Evolutionary conservation across 176 grass and related monocot species (phyloP).

Genomic region (Zea mays): DNA sequence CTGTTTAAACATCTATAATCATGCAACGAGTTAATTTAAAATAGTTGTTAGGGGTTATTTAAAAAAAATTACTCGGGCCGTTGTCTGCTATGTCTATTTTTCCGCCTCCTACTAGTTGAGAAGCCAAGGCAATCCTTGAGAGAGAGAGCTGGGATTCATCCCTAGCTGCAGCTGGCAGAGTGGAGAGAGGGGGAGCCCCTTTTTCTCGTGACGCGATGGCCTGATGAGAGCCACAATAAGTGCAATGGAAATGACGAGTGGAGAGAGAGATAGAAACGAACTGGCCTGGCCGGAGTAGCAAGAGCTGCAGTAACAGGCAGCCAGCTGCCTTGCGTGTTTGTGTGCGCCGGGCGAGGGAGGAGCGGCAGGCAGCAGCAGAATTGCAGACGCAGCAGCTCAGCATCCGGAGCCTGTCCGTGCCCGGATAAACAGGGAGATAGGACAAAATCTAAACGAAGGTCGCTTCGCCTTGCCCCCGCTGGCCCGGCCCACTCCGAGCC

Average conservation of each 20-base stretch:
- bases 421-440: not conserved
- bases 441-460: not conserved
- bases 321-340: not conserved
- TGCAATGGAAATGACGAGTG: slow-evolving; percentile 10
- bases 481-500: not conserved
- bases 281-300: no score
- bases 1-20: no score
- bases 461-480: no score
- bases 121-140: no score
- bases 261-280: not conserved
- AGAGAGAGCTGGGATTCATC: no score
- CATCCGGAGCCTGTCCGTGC: not conserved
- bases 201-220: slow-evolving; percentile 36
- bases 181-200: not conserved
- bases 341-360: not conserved
- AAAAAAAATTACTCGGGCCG: no score
- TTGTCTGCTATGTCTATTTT: no score
- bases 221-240: slow-evolving; percentile 24
- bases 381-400: not conserved
- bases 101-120: no score
- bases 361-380: not conserved
- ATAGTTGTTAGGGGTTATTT: no score
- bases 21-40: no score
- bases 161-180: no score
- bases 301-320: not conserved